These are phyloP conservation scores for Pinus taeda DNA, from an alignment of 75 land plant genomes.

Conservation along the genomic window DNA sequence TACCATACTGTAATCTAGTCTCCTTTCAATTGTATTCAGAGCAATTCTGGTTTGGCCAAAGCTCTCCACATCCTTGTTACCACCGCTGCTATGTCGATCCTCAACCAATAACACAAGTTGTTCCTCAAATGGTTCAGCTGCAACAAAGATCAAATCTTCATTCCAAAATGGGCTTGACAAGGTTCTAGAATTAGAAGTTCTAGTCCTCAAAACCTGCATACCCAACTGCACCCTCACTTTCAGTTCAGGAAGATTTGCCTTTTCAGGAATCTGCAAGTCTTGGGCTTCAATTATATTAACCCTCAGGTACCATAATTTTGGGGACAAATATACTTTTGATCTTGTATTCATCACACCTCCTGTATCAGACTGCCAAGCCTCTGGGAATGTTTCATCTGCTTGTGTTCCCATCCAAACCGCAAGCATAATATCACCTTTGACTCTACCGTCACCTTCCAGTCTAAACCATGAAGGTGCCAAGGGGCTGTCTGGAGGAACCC, in stretches of 20 bases:
- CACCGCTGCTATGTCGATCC: conserved; percentile 26
- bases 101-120: conserved; percentile 35
- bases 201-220: conserved; percentile 55
- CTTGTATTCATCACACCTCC: conserved; percentile 36
- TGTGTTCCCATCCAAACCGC: conserved; percentile 88
- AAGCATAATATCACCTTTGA: conserved; percentile 69
- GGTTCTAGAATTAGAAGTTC: conserved; percentile 19
- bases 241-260: conserved; percentile 27
- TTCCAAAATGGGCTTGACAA: conserved; percentile 60
- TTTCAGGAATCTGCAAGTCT: conserved; percentile 35
- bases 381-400: conserved; percentile 75
- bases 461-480: conserved; percentile 87
- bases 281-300: conserved; percentile 66
- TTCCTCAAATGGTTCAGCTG: conserved; percentile 65
- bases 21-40: conserved; percentile 20
- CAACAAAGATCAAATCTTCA: conserved; percentile 69
- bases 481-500: conserved; percentile 80
- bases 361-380: conserved; percentile 74
- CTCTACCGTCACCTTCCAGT: conserved; percentile 49
- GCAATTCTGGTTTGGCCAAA: conserved; percentile 24
- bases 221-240: conserved; percentile 50
- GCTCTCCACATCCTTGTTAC: conserved; percentile 10
- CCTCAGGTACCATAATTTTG: conserved; percentile 80
- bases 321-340: conserved; percentile 72
- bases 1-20: conserved; percentile 66